Base-by-base conservation (phyloP, 768 basidiomycete species). In the Leccinum obscurum region DNA sequence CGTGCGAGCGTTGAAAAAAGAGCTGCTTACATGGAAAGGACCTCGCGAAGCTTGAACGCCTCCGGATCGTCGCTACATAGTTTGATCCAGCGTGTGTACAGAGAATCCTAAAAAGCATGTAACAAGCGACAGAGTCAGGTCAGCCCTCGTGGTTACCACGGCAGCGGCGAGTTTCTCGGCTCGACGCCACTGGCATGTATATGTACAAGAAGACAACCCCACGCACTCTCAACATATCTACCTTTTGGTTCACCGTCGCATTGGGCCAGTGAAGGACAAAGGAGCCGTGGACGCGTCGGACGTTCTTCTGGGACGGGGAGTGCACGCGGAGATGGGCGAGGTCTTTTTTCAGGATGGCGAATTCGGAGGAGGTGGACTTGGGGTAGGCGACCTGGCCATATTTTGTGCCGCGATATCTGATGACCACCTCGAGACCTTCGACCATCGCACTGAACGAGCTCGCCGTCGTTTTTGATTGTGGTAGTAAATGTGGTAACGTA, bases 321-420 rank as follows among this genome's bases (percentile, higher is more conserved):
- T 75, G 72, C 2, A 71, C 73, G 55, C 73, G 70, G 41, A 75
- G 73, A 41, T 60, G 62, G n/a, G 48, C 58, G 30, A 75, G 68
- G 58, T 75, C 72, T 46, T 60, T 64, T 55, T 74, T 66, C 39
- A 73, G 56, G 51, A 64, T 66, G 41, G 63, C 62, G 44, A 72
- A 60, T 11, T 54, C 70, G 32, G 64, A 64, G 2, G 71, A 62
- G 5, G 58, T 0, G 6, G 62, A 62, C 0, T 55, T 22, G 7
- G 66, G 59, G 5, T 60, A 56, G 41, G 61, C 55, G 52, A 72
- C 55, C 11, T 54, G 58, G 41, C 22, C 10, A 50, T 58, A 49
- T 55, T 72, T 72, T 4, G 28, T 26, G 13, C 69, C 69, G 11
- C 54, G 58, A 49, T 72, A 72, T 44, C 62, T 60, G 60, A 72